phyloP scores from a whole-genome alignment of 2,329 filamentous ascomycete species.

The Nigrograna mackinnonii region DNA sequence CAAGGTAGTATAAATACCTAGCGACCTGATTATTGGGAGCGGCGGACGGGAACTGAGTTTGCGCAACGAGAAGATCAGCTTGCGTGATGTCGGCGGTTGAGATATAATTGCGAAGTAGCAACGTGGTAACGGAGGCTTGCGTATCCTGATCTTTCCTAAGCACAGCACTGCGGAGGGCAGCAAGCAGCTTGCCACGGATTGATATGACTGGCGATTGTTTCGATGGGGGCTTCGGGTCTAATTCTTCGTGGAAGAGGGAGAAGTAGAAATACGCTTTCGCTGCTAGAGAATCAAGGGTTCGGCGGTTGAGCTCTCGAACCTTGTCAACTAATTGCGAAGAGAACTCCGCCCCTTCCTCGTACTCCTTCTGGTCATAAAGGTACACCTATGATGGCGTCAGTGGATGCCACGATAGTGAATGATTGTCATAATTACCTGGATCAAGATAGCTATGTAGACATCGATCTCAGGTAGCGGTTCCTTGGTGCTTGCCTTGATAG shows the following conservation, averaged over 20 bases:
- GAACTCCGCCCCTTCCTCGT: conserved; percentile 79
- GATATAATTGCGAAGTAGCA: conserved; percentile 94
- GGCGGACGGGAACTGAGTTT: conserved; percentile 91
- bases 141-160: conserved; percentile 95
- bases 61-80: conserved; percentile 91
- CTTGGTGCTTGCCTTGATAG: conserved; percentile 67
- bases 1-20: conserved; percentile 95
- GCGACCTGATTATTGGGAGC: conserved; percentile 98
- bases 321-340: conserved; percentile 82
- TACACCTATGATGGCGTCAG: conserved; percentile 67
- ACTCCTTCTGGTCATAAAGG: conserved; percentile 83
- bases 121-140: conserved; percentile 93
- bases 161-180: conserved; percentile 91
- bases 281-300: conserved; percentile 89
- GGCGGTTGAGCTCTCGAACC: conserved; percentile 86
- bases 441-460: conserved; percentile 82
- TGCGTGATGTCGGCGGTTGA: conserved; percentile 95
- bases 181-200: conserved; percentile 83
- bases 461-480: conserved; percentile 86
- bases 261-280: conserved; percentile 99
- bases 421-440: conserved; percentile 36
- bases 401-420: background rate
- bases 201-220: conserved; percentile 84
- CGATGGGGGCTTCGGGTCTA: conserved; percentile 84
- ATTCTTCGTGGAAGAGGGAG: conserved; percentile 90